Percentiles rank a stretch among this genome's conserved stretches.
Evolutionary conservation across 345 rosid species (phyloP).

Genomic region (Pugionium dolabratum): DNA sequence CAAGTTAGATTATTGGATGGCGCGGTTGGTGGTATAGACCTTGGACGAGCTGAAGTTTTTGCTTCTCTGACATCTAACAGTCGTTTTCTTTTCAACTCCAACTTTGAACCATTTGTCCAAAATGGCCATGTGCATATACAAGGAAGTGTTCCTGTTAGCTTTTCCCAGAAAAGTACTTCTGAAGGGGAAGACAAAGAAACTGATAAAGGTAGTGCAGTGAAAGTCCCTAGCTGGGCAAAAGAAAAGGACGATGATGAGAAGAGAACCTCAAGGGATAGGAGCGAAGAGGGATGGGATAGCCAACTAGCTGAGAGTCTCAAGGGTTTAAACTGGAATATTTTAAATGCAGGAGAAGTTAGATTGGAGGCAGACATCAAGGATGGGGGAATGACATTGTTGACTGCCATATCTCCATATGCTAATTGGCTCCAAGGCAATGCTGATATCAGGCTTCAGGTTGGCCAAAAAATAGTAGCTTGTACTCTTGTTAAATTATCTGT

Average conservation of each 20-base stretch:
- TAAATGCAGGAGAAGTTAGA: conserved; percentile 95
- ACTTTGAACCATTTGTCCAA: conserved; percentile 82
- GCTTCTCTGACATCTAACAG: conserved; percentile 88
- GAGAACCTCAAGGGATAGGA: conserved; percentile 64
- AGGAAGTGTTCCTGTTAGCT: conserved; percentile 89
- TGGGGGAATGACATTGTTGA: conserved; percentile 95
- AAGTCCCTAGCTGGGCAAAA: conserved; percentile 76
- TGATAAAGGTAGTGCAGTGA: conserved; percentile 54
- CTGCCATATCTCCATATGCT: conserved; percentile 89
- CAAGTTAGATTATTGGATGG: conserved; percentile 96
- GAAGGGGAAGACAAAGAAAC: conserved; percentile 69
- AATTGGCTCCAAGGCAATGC: conserved; percentile 96
- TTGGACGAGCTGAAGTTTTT: conserved; percentile 94
- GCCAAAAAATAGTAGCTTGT: conserved; percentile 5
- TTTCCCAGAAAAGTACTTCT: conserved; percentile 55
- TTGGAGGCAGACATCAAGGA: conserved; percentile 94
- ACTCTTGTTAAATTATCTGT: conserved; percentile 1
- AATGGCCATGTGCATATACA: conserved; percentile 97
- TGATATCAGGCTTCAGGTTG: conserved; percentile 86
- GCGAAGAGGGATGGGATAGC: conserved; percentile 85
- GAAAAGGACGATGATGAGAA: conserved; percentile 67
- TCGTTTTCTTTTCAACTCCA: conserved; percentile 93
- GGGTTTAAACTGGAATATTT: conserved; percentile 84
- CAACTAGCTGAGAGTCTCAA: conserved; percentile 88
- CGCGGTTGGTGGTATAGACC: conserved; percentile 90